Evolutionary conservation across 768 basidiomycete species (phyloP), one percentile per base, ranked within the genome.

Genomic region (Lenzites betulinus): DNA sequence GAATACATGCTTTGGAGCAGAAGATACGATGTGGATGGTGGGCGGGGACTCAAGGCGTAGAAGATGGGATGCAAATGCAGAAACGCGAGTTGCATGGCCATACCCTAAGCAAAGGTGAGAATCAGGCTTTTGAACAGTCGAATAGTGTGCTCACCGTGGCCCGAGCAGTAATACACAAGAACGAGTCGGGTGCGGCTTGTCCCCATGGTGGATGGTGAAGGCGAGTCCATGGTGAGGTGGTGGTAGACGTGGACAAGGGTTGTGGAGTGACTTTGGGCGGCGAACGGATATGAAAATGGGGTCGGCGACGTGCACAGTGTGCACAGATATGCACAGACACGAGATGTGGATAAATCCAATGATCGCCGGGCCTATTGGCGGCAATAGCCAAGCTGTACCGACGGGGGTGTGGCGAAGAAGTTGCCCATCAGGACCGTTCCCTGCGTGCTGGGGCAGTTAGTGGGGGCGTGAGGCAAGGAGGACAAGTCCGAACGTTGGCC

Each of bases 1-100:
- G 68, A 93, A 92, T 30, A 92, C 84, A 67, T 83, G 86, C 59
- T 79, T 76, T 12, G 89, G 89, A 0, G 90, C 90, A 28, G 89
- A 89, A 1, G 90, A 91, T 28, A 87, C 81, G 56, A 93, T 87
- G 70, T 84, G 76, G 11, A 92, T 74, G 8, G 68, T 74, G 18
- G 85, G 84, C 42, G 71, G 73, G 7, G 74, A 71, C 6, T 71
- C 62, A 15, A 86, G 75, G 52, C 72, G 76, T 22, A 88, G 75
- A 18, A 93, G 77, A 64, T 86, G 82, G 47, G 77, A 73, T 3
- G 87, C 78, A 62, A 92, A 84, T 1, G 90, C 90, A 16, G 89
- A 89, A 16, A 92, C 90, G 38, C 90, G 83, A 3, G 90, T 93
- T 9, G 90, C 90, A 69, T 92, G 90, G n/a, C 90, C 88, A 57